phyloP scores from a whole-genome alignment of 148 eudicot genomes.

The Persicaria maculosa region DNA sequence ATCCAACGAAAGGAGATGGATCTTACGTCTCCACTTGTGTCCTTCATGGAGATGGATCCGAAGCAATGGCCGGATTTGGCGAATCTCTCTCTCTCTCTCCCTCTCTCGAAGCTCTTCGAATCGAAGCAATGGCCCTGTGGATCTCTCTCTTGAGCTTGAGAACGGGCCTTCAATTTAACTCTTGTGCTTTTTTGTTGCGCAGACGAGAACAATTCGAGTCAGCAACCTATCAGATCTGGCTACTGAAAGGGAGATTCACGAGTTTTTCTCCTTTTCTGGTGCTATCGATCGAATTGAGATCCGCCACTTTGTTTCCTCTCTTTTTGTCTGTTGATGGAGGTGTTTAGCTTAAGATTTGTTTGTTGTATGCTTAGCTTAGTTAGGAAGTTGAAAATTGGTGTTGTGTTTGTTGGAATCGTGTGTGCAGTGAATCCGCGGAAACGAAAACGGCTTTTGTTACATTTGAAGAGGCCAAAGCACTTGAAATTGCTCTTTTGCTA shows the following conservation, averaged over 20 bases:
- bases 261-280: conserved; percentile 91
- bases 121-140: no score
- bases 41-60: no score
- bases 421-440: conserved; percentile 37
- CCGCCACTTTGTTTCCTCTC: conserved; percentile 32
- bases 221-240: conserved; percentile 91
- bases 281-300: conserved; percentile 77
- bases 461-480: conserved; percentile 75
- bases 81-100: no score
- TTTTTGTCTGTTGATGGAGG: background rate
- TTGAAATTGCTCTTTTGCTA: conserved; percentile 77
- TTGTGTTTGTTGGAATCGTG: conserved; percentile 6
- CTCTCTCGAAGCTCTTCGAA: no score
- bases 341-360: background rate
- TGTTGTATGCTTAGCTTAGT: background rate
- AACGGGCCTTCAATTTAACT: background rate
- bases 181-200: conserved; percentile 7
- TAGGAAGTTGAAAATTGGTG: background rate
- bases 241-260: conserved; percentile 73
- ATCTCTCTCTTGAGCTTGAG: background rate
- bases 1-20: no score
- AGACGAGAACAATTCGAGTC: conserved; percentile 75
- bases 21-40: no score
- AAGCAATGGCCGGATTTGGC: no score
- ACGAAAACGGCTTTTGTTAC: conserved; percentile 73